Conservation (phyloP, 2,329 filamentous ascomycete species). For the Calcarisporium arbuscula region DNA sequence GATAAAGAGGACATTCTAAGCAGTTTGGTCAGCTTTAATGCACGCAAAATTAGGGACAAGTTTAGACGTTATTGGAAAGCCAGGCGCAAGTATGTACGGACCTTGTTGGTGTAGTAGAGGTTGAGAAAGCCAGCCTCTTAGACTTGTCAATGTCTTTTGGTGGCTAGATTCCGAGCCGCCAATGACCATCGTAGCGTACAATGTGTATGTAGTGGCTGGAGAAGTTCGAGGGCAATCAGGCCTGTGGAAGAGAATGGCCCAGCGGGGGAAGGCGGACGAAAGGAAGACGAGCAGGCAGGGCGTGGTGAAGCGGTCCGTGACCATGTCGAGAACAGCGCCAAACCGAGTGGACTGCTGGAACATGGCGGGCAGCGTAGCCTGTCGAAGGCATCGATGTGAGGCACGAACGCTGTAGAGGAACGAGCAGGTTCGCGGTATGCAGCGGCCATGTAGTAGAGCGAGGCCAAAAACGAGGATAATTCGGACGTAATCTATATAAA, state of each 20-base stretch:
- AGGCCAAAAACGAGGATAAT: constrained; percentile 76
- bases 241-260: constrained; percentile 90
- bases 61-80: too few relatives aligned
- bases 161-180: constrained; percentile 73
- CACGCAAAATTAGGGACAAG: too few relatives aligned
- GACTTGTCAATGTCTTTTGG: constrained; percentile 84
- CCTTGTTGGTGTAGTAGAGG: constrained; percentile 94
- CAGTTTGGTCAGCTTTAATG: constrained; percentile 11
- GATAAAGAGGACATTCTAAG: constrained; percentile 77
- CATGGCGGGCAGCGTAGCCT: constrained; percentile 70
- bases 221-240: constrained; percentile 81
- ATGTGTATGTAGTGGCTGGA: constrained; percentile 97
- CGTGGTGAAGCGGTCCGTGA: constrained; percentile 93
- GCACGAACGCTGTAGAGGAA: constrained; percentile 88
- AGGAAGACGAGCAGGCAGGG: constrained; percentile 89
- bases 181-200: constrained; percentile 90
- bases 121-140: constrained; percentile 82
- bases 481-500: constrained; percentile 59
- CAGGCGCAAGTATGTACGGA: constrained; percentile 33
- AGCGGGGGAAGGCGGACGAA: constrained; percentile 88
- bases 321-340: constrained; percentile 94
- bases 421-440: constrained; percentile 86
- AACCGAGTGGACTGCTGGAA: constrained; percentile 89
- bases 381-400: constrained; percentile 89
- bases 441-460: constrained; percentile 98